A percentile compares a stretch with the other conserved stretches of the same genome.
phyloP scores from a whole-genome alignment of 1,284 basidiomycete species.

The Mycosarcoma mackinlayi region DNA sequence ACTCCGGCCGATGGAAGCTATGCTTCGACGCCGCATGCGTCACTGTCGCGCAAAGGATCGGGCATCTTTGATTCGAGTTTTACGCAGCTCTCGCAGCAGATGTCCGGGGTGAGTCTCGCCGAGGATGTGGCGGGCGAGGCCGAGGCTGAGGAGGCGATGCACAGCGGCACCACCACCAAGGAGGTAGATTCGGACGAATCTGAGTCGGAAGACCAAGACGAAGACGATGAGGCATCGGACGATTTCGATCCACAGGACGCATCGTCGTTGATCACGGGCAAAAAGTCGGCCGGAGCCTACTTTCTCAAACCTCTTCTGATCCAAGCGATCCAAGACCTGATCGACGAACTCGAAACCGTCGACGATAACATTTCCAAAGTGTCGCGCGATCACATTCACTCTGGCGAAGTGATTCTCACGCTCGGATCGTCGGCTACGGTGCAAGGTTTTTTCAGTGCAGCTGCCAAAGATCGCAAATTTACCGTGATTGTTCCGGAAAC shows the following conservation, averaged over 20 bases:
- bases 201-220: constrained; percentile 7
- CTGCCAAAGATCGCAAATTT: constrained; percentile 89
- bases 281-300: constrained; percentile 47
- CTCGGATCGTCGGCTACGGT: constrained; percentile 88
- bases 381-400: constrained; percentile 94
- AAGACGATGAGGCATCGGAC: constrained; percentile 5
- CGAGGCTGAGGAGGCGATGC: constrained; percentile 38
- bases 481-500: constrained; percentile 96
- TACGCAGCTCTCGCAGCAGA: constrained; percentile 20
- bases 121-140: constrained; percentile 41
- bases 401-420: constrained; percentile 95
- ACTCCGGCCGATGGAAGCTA: constrained; percentile 37
- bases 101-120: constrained; percentile 10
- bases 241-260: constrained; percentile 4
- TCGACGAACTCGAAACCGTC: constrained; percentile 94
- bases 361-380: constrained; percentile 94
- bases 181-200: neutral
- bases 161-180: neutral
- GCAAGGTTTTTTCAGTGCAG: constrained; percentile 90
- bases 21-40: constrained; percentile 31
- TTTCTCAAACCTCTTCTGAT: constrained; percentile 69
- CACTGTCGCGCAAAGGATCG: constrained; percentile 40
- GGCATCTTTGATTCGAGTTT: constrained; percentile 36
- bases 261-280: constrained; percentile 23
- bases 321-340: constrained; percentile 75